A percentile compares a stretch with the other conserved stretches of the same genome.
Evolutionary conservation across 2,329 filamentous ascomycete species (phyloP).

Genomic region (Nigrospora sphaerica): DNA sequence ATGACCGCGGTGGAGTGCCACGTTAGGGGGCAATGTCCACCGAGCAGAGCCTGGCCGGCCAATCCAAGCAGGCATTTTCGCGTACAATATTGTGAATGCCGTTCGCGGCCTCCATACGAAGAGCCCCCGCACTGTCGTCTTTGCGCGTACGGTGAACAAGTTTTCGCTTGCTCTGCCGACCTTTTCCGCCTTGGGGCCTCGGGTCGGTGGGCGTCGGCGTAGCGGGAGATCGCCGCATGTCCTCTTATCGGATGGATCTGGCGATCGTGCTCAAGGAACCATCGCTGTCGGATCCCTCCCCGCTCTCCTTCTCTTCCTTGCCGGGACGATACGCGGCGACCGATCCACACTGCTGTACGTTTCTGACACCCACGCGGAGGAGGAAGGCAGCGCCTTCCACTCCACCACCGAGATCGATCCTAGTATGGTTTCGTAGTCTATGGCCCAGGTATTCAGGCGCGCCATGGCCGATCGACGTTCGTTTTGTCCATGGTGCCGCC

Average conservation of each 20-base stretch:
- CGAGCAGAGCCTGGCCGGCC: slow-evolving; percentile 18
- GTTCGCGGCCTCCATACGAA: not conserved
- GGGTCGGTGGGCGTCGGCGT: slow-evolving; percentile 6
- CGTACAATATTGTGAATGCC: slow-evolving; percentile 24
- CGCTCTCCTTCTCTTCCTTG: not conserved
- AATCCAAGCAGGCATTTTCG: slow-evolving; percentile 31
- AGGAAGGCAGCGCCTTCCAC: slow-evolving; percentile 6
- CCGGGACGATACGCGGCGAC: slow-evolving; percentile 7
- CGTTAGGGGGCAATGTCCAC: slow-evolving; percentile 30
- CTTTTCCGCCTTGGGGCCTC: slow-evolving; percentile 1
- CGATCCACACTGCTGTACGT: slow-evolving; percentile 12
- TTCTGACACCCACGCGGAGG: slow-evolving; percentile 6
- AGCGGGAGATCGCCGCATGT: slow-evolving; percentile 4
- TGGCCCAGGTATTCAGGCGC: slow-evolving; percentile 9
- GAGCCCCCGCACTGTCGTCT: not conserved
- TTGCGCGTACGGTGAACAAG: slow-evolving; percentile 4
- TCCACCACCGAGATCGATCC: slow-evolving; percentile 12
- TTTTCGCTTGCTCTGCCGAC: slow-evolving; percentile 12
- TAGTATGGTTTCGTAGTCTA: slow-evolving; percentile 16
- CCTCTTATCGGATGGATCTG: slow-evolving; percentile 6
- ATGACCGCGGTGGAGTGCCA: slow-evolving; percentile 19
- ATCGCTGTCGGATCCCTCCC: not conserved
- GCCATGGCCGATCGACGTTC: slow-evolving; percentile 6
- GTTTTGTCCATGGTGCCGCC: slow-evolving; percentile 9
- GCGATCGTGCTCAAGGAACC: not conserved